Evolutionary conservation across 2,329 filamentous ascomycete genomes (phyloP), one percentile per base, ranked within the genome.

Genomic region (Fusarium sp.): DNA sequence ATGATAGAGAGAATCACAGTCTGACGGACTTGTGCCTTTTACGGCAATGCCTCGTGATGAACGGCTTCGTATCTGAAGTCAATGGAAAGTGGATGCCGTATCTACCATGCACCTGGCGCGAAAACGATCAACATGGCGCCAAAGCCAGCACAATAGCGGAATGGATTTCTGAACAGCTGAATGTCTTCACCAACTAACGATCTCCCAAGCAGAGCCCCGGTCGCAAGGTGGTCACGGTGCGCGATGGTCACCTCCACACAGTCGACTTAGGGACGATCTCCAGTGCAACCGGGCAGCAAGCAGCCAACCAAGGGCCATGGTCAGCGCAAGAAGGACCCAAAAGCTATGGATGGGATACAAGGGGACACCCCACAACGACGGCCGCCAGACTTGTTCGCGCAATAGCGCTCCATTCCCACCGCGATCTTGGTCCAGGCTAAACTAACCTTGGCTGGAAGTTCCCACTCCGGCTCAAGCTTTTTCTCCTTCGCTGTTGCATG

Each of bases 341-440:
- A 53, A 67, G 56, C 54, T 57, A 63, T 63, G 49, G 43, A 58
- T 57, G 46, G 10, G 50, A 45, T 48, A 64, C 60, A 61, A 69
- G 46, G 60, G 57, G 65, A 69, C 69, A 59, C 63, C 68, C 70
- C 66, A 62, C 59, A 66, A 31, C 62, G 66, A 71, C 70, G 73
- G 72, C 63, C 72, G 61, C 73, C 73, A 75, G 72, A 74, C 73
- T 73, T 68, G 68, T 74, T 74, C 69, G 66, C 59, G 73, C 68
- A 65, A 74, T 71, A 65, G 72, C 45, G 62, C 71, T 72, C 63
- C 73, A 75, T 74, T 75, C 71, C 68, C 73, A 74, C 61, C 65
- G 60, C 63, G 73, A 73, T 72, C 63, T 63, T 58, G 63, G 56
- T 60, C 50, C 45, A 62, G 57, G 68, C 73, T 75, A 75, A 67